Conservation (phyloP, 257 asterid genomes). For the Capsicum rhomboideum region DNA sequence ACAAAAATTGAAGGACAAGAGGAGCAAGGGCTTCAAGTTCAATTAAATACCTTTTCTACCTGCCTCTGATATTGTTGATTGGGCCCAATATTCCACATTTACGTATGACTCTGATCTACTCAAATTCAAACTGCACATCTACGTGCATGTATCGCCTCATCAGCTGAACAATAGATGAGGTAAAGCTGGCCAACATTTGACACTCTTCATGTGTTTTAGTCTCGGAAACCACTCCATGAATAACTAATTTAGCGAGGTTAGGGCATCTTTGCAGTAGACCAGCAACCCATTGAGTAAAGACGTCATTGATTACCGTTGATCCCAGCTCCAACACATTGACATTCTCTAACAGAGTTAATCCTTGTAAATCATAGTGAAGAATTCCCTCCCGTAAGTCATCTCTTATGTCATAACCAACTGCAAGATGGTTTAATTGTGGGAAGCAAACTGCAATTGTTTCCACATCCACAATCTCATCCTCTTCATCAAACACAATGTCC, state of each 20-base stretch:
- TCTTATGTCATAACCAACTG: conserved; percentile 66
- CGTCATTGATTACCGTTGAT: conserved; percentile 65
- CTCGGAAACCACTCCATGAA: conserved; percentile 80
- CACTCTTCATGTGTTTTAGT: conserved; percentile 85
- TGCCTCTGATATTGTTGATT: not conserved
- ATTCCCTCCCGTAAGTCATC: conserved; percentile 30
- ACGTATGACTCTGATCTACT: conserved; percentile 21
- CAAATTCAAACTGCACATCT: conserved; percentile 71
- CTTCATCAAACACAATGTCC: conserved; percentile 88
- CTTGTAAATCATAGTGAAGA: conserved; percentile 62
- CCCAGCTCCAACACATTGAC: conserved; percentile 80
- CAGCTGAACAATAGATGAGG: conserved; percentile 58
- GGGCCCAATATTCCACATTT: not conserved
- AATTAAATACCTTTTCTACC: not conserved
- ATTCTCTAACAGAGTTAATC: conserved; percentile 55
- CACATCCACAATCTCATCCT: conserved; percentile 74
- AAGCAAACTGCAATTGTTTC: conserved; percentile 77
- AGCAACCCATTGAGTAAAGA: conserved; percentile 62
- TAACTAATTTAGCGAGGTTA: conserved; percentile 55
- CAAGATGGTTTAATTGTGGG: conserved; percentile 59
- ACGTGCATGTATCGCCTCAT: conserved; percentile 64
- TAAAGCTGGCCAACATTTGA: conserved; percentile 55
- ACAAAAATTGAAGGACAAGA: not conserved
- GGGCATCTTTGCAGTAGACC: conserved; percentile 72
- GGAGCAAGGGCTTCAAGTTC: not conserved